phyloP scores from a whole-genome alignment of 1,284 basidiomycete species.

The Taiwanofungus camphoratus region DNA sequence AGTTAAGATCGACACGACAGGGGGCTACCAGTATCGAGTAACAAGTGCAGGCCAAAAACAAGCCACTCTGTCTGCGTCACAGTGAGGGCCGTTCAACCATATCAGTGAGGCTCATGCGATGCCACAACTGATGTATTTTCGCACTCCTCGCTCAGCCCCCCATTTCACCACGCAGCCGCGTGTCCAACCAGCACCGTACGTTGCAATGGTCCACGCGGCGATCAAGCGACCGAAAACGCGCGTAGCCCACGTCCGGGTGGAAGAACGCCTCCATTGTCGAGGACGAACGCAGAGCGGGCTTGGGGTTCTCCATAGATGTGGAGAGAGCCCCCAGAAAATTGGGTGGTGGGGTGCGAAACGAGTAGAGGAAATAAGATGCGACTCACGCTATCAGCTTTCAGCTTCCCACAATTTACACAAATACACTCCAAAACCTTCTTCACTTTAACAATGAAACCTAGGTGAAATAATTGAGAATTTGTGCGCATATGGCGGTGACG shows the following conservation, averaged over 20 bases:
- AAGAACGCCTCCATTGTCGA: slow-evolving; percentile 76
- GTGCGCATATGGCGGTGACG: neutral
- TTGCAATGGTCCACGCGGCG: slow-evolving; percentile 69
- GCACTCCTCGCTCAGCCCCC: slow-evolving; percentile 92
- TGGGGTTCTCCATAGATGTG: slow-evolving; percentile 82
- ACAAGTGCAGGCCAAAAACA: slow-evolving; percentile 51
- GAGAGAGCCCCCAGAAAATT: slow-evolving; percentile 95
- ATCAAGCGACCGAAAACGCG: slow-evolving; percentile 88
- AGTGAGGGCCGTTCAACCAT: slow-evolving; percentile 36
- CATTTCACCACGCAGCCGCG: slow-evolving; percentile 85
- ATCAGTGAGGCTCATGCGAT: slow-evolving; percentile 27
- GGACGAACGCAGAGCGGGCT: slow-evolving; percentile 73
- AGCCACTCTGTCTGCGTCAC: slow-evolving; percentile 58
- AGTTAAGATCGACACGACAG: slow-evolving; percentile 37
- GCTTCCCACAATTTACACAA: slow-evolving; percentile 96
- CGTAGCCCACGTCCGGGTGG: slow-evolving; percentile 60
- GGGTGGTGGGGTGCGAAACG: slow-evolving; percentile 87
- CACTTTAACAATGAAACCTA: slow-evolving; percentile 97
- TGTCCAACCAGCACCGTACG: slow-evolving; percentile 72
- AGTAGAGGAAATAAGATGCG: slow-evolving; percentile 66
- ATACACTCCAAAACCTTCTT: slow-evolving; percentile 99
- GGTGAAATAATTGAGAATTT: neutral
- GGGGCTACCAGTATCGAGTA: slow-evolving; percentile 53
- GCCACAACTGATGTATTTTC: slow-evolving; percentile 41
- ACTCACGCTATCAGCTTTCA: slow-evolving; percentile 96